Percentiles rank a stretch among this genome's conserved stretches.
Evolutionary conservation across 1,284 basidiomycete genomes (phyloP).

Genomic region (Ustilago esculenta): DNA sequence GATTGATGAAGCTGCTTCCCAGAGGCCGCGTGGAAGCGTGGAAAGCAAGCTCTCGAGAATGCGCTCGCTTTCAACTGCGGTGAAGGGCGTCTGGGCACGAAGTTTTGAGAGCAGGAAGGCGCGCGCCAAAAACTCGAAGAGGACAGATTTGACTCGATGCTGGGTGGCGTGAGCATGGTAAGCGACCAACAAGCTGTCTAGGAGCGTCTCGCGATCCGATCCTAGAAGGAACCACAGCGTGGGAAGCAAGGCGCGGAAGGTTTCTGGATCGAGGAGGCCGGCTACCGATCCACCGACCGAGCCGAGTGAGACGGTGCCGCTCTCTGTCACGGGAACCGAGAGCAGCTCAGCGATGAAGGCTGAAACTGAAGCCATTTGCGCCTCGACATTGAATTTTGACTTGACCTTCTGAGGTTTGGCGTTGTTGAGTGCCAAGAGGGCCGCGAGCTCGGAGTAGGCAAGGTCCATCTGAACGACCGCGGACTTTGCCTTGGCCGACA

Average conservation of each 20-base stretch:
- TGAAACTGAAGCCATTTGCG: slow-evolving; percentile 37
- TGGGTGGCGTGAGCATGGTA: slow-evolving; percentile 26
- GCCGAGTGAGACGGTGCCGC: slow-evolving; percentile 32
- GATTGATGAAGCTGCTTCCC: slow-evolving; percentile 20
- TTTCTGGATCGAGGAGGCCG: slow-evolving; percentile 30
- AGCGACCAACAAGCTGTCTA: slow-evolving; percentile 28
- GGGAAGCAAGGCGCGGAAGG: slow-evolving; percentile 47
- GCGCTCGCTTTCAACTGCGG: slow-evolving; percentile 8
- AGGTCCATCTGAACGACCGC: slow-evolving; percentile 45
- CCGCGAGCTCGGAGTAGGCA: slow-evolving; percentile 45
- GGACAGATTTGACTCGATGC: slow-evolving; percentile 39
- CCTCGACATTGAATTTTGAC: slow-evolving; percentile 34
- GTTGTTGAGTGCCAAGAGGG: slow-evolving; percentile 33
- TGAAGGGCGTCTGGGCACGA: slow-evolving; percentile 10
- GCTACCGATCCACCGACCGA: slow-evolving; percentile 13
- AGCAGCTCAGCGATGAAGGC: slow-evolving; percentile 36
- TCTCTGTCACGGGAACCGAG: slow-evolving; percentile 16
- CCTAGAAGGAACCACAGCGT: slow-evolving; percentile 53
- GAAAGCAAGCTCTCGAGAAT: slow-evolving; percentile 22
- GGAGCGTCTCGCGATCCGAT: slow-evolving; percentile 24
- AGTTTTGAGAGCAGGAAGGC: slow-evolving; percentile 28
- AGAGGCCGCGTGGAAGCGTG: slow-evolving; percentile 29
- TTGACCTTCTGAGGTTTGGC: slow-evolving; percentile 18
- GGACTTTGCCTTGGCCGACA: slow-evolving; percentile 34
- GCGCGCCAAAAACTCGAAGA: slow-evolving; percentile 50